Percentiles rank a stretch among this genome's conserved stretches.
These are phyloP conservation scores for Wickerhamiella nectarea DNA, from an alignment of 805 yeast genomes.

Conservation along the genomic window DNA sequence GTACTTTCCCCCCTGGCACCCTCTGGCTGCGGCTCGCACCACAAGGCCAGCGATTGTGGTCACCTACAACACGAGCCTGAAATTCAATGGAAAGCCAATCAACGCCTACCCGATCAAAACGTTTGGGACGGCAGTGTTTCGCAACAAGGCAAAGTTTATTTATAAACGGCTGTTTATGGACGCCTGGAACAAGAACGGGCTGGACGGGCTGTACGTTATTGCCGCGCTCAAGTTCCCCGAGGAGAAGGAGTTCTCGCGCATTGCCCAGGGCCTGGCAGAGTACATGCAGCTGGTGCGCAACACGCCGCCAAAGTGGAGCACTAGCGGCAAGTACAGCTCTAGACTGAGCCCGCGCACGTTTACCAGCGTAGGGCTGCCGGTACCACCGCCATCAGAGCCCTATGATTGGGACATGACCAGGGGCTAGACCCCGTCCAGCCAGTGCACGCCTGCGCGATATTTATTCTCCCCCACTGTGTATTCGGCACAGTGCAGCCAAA, in stretches of 20 bases:
- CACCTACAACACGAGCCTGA: conserved; percentile 8
- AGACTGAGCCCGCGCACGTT: not conserved
- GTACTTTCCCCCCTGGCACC: conserved; percentile 21
- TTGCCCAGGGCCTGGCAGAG: not conserved
- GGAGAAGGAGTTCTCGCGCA: not conserved
- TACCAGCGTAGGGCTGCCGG: not conserved
- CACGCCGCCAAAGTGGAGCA: not conserved
- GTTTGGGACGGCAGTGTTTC: conserved; percentile 17
- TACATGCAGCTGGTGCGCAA: not conserved
- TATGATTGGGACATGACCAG: not conserved
- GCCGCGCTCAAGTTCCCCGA: not conserved
- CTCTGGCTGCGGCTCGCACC: conserved; percentile 15
- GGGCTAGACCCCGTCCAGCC: not conserved
- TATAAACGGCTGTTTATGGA: conserved; percentile 13
- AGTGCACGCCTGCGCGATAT: not conserved
- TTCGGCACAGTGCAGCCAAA: conserved; percentile 18
- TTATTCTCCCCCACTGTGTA: conserved; percentile 13
- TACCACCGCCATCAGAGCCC: not conserved
- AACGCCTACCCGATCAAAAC: conserved; percentile 10
- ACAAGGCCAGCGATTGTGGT: conserved; percentile 17
- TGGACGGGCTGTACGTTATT: conserved; percentile 17
- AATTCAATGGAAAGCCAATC: conserved; percentile 14
- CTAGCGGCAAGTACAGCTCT: not conserved
- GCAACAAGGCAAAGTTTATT: conserved; percentile 12
- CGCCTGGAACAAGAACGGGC: conserved; percentile 6